phyloP scores from a whole-genome alignment of 805 yeast genomes.

The Metschnikowia similis region DNA sequence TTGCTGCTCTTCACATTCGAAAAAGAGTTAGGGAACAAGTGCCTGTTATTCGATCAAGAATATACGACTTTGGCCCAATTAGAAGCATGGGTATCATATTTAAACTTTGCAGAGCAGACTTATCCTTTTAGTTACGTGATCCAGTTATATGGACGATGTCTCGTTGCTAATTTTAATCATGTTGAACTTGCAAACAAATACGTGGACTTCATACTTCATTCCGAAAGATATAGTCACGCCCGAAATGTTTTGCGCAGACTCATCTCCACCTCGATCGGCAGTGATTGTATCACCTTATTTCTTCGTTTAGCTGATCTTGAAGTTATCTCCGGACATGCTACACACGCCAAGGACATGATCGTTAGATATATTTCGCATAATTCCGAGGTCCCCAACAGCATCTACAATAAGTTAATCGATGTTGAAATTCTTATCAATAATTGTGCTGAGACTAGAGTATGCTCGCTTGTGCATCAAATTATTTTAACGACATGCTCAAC shows the following conservation, averaged over 20 bases:
- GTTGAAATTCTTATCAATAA: conserved; percentile 34
- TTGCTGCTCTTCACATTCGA: conserved; percentile 51
- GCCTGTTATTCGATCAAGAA: conserved; percentile 35
- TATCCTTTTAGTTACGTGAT: conserved; percentile 19
- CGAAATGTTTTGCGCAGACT: conserved; percentile 37
- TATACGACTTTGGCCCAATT: conserved; percentile 43
- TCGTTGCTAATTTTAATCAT: conserved; percentile 43
- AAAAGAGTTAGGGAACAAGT: conserved; percentile 23
- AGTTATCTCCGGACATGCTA: conserved; percentile 30
- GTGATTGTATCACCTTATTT: conserved; percentile 24
- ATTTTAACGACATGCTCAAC: conserved; percentile 24
- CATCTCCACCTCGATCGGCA: conserved; percentile 18
- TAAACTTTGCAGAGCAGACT: conserved; percentile 47
- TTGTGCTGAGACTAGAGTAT: conserved; percentile 22
- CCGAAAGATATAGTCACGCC: conserved; percentile 31
- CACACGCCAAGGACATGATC: conserved; percentile 36
- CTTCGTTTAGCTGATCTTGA: conserved; percentile 44
- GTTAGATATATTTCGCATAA: conserved; percentile 22
- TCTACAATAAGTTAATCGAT: conserved; percentile 40
- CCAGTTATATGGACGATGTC: conserved; percentile 46
- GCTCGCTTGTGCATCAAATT: conserved; percentile 25
- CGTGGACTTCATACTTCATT: conserved; percentile 36
- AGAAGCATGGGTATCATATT: conserved; percentile 55
- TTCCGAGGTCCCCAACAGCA: conserved; percentile 26
- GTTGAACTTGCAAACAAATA: conserved; percentile 49